phyloP scores from a whole-genome alignment of 2,329 filamentous ascomycete genomes.

The Emydomyces testavorans region DNA sequence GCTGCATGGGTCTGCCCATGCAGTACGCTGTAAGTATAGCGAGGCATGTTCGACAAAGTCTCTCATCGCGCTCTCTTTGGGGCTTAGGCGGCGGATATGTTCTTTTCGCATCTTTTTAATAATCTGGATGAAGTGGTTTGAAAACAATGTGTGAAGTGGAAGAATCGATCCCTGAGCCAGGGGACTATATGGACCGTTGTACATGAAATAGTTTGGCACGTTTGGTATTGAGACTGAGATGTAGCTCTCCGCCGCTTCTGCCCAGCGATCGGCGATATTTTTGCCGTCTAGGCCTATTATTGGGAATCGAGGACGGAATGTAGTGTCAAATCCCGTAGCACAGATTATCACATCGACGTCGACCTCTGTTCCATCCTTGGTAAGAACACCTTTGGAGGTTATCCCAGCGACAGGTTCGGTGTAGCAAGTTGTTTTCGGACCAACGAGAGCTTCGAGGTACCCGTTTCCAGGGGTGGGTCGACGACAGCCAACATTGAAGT shows the following conservation, averaged over 20 bases:
- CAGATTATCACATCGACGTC: slow-evolving; percentile 56
- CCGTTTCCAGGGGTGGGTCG: slow-evolving; percentile 31
- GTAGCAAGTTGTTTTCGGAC: slow-evolving; percentile 20
- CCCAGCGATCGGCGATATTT: slow-evolving; percentile 14
- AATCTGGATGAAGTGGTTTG: slow-evolving; percentile 16
- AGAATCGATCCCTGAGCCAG: slow-evolving; percentile 16
- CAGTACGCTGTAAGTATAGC: slow-evolving; percentile 14
- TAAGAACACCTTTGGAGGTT: slow-evolving; percentile 19
- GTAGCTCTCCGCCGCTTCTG: slow-evolving; percentile 13
- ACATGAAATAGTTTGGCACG: slow-evolving; percentile 18
- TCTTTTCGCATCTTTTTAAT: slow-evolving; percentile 17
- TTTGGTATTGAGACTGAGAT: slow-evolving; percentile 13
- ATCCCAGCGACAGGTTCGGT: slow-evolving; percentile 14
- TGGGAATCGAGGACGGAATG: slow-evolving; percentile 22
- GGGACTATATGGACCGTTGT: slow-evolving; percentile 15
- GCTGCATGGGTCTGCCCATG: slow-evolving; percentile 16
- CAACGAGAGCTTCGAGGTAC: slow-evolving; percentile 23
- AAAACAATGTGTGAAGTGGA: slow-evolving; percentile 9
- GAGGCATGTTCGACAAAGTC: slow-evolving; percentile 16
- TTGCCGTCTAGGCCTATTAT: slow-evolving; percentile 14
- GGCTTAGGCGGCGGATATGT: slow-evolving; percentile 14
- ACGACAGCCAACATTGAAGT: slow-evolving; percentile 29
- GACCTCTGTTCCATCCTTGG: slow-evolving; percentile 43
- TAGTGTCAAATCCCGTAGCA: slow-evolving; percentile 54
- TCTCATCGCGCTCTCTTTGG: slow-evolving; percentile 14